These are phyloP conservation scores for Corylus heterophylla DNA, from an alignment of 306 rosid genomes.

Conservation along the genomic window DNA sequence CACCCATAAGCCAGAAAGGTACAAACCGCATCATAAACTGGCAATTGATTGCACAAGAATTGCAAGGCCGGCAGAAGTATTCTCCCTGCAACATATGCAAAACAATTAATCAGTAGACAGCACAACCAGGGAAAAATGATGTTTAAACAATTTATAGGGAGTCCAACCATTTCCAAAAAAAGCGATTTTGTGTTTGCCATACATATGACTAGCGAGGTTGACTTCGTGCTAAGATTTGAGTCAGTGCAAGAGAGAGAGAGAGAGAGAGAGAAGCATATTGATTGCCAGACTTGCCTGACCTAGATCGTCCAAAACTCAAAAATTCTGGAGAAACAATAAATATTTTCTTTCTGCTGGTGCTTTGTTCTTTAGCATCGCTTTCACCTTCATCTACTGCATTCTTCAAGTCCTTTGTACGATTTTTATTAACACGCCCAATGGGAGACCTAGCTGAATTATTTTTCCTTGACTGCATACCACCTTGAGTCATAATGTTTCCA, in stretches of 20 bases:
- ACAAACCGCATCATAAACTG: conserved; percentile 70
- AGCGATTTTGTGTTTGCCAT: neutral
- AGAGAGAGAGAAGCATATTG: neutral
- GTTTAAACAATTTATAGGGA: neutral
- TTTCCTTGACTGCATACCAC: no score
- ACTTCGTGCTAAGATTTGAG: neutral
- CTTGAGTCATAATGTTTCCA: no score
- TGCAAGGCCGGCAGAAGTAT: conserved; percentile 63
- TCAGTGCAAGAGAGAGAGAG: neutral
- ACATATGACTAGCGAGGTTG: neutral
- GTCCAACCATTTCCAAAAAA: neutral
- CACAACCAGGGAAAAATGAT: neutral
- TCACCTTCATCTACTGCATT: conserved; percentile 15
- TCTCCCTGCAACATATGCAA: conserved; percentile 56
- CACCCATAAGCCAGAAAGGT: neutral
- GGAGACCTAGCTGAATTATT: neutral
- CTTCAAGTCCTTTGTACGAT: neutral
- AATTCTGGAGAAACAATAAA: conserved; percentile 43
- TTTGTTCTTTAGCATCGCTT: conserved; percentile 18
- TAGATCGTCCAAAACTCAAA: conserved; percentile 51
- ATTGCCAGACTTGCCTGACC: conserved; percentile 48
- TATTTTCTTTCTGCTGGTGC: conserved; percentile 5
- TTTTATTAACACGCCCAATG: neutral
- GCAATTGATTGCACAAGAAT: conserved; percentile 84
- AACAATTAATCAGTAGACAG: neutral